phyloP scores from a whole-genome alignment of 176 grass and related monocot genomes.

The Ensete glaucum region DNA sequence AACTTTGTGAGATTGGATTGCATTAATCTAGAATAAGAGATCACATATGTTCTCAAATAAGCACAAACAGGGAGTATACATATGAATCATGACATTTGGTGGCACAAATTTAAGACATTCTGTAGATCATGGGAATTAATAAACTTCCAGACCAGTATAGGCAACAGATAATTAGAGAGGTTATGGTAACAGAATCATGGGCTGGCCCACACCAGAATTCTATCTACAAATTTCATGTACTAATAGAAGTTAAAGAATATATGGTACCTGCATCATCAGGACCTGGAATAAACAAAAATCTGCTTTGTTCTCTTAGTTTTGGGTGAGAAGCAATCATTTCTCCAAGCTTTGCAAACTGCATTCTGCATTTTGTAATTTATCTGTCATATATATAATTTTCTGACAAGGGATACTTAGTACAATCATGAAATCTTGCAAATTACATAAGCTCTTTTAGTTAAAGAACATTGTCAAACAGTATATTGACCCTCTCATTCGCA shows the following conservation, averaged over 20 bases:
- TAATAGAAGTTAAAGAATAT: background rate
- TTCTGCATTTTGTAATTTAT: slow-evolving; percentile 32
- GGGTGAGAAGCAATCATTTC: slow-evolving; percentile 69
- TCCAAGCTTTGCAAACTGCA: slow-evolving; percentile 83
- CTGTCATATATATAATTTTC: background rate
- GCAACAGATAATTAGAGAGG: too few relatives aligned
- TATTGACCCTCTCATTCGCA: background rate
- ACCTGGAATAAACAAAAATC: slow-evolving; percentile 85
- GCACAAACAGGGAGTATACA: background rate
- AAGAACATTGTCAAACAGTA: background rate
- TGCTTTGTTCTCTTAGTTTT: slow-evolving; percentile 70
- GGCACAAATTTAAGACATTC: background rate
- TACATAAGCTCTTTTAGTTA: background rate
- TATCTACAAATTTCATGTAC: background rate
- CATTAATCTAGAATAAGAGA: background rate
- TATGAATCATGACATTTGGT: background rate
- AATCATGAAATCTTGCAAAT: too few relatives aligned
- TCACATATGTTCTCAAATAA: too few relatives aligned
- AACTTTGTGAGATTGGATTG: background rate
- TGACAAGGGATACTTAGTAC: background rate
- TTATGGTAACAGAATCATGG: background rate
- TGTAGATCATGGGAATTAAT: background rate
- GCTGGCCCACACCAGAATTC: background rate
- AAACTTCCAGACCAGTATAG: background rate
- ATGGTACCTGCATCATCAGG: slow-evolving; percentile 80